Percentiles rank a stretch among this genome's conserved stretches.
Conservation (phyloP, 306 rosid genomes). For the Corylus avellana region DNA sequence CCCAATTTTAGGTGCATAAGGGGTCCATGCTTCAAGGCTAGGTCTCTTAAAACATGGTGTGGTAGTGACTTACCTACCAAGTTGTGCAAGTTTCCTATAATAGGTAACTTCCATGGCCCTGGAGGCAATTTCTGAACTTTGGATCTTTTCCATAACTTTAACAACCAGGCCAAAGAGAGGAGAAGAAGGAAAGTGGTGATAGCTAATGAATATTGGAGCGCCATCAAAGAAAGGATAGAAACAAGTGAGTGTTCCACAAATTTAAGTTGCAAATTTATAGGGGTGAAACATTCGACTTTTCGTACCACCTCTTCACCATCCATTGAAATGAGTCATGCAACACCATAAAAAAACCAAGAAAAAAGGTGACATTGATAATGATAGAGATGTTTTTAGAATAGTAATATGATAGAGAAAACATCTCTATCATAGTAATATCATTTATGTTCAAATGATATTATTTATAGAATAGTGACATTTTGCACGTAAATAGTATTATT, state of each 20-base stretch:
- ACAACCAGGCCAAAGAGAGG: neutral
- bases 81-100: conserved; percentile 34
- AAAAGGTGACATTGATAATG: no score
- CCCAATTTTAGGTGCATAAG: conserved; percentile 50
- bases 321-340: no score
- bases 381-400: no score
- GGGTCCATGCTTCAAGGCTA: conserved; percentile 47
- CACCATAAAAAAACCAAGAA: no score
- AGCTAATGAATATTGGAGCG: neutral
- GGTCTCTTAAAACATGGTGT: conserved; percentile 19
- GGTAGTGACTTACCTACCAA: conserved; percentile 11
- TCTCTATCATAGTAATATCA: no score
- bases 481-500: no score
- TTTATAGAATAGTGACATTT: no score
- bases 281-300: no score
- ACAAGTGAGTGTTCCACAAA: neutral
- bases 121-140: conserved; percentile 17
- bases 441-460: no score
- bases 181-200: neutral
- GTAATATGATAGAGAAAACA: no score
- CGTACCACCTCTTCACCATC: no score
- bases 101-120: conserved; percentile 31
- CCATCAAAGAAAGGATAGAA: neutral
- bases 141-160: neutral
- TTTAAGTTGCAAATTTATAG: neutral